Conservation (phyloP, 164 flowering plant genomes). For the Tinospora cordifolia region DNA sequence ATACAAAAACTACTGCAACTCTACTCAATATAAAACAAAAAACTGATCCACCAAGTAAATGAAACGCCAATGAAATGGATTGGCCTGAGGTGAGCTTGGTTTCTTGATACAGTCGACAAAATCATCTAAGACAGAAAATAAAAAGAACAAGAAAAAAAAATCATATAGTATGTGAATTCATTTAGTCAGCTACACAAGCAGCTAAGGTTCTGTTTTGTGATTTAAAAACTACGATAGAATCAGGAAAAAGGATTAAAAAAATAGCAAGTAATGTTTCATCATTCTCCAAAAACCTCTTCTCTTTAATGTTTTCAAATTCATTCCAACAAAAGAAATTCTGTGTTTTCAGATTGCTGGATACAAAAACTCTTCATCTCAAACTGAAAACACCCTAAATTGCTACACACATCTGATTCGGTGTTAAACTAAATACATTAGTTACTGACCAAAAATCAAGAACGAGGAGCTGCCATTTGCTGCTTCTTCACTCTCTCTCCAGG, state of each 20-base stretch:
- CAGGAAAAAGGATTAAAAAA: background rate
- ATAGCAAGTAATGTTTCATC: background rate
- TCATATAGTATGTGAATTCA: too few relatives aligned
- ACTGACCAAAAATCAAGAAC: conserved; percentile 36
- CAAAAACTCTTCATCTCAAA: too few relatives aligned
- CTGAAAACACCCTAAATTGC: background rate
- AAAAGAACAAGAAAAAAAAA: too few relatives aligned
- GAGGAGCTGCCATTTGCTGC: conserved; percentile 98
- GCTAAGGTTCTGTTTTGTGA: too few relatives aligned
- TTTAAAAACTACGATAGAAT: too few relatives aligned
- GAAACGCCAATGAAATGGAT: background rate
- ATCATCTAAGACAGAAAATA: too few relatives aligned
- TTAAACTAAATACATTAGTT: background rate
- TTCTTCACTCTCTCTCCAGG: conserved; percentile 61
- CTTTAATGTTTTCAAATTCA: too few relatives aligned
- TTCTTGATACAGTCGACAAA: background rate
- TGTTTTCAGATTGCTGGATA: too few relatives aligned
- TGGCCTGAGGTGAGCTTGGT: background rate
- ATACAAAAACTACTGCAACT: background rate
- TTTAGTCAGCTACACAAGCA: too few relatives aligned
- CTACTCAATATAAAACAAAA: background rate
- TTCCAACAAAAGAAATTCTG: too few relatives aligned
- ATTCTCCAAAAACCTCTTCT: too few relatives aligned
- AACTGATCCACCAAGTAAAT: background rate
- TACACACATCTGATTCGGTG: background rate